These are phyloP conservation scores for Chytriomyces sp. DNA, from an alignment of 192 early-diverging fungal genomes.

Conservation along the genomic window DNA sequence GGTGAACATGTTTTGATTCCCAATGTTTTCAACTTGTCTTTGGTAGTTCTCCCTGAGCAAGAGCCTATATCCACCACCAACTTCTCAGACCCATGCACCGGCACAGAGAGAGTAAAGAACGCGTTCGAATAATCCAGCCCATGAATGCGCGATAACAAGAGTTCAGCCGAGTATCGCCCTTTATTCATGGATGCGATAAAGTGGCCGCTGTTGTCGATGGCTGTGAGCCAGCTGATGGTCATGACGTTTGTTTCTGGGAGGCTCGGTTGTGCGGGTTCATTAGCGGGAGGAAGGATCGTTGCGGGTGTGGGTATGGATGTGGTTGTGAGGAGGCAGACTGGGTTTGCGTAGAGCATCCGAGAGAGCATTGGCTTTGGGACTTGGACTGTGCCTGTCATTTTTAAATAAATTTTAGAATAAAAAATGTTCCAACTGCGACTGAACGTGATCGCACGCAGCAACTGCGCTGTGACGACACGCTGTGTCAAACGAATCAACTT, in stretches of 20 bases:
- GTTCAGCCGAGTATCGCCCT: slow-evolving; percentile 30
- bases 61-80: slow-evolving; percentile 37
- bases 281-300: too few species aligned
- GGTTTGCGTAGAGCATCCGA: slow-evolving; percentile 48
- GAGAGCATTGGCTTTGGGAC: slow-evolving; percentile 45
- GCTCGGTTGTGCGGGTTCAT: too few species aligned
- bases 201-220: slow-evolving; percentile 48
- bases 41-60: slow-evolving; percentile 39
- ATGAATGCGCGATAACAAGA: slow-evolving; percentile 10
- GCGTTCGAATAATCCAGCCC: not conserved
- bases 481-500: too few species aligned
- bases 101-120: slow-evolving; percentile 39
- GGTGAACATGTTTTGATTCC: slow-evolving; percentile 32
- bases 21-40: slow-evolving; percentile 27
- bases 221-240: slow-evolving; percentile 52
- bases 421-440: too few species aligned
- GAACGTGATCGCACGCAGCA: too few species aligned
- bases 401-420: too few species aligned
- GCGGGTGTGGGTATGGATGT: not conserved
- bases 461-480: too few species aligned
- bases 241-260: slow-evolving; percentile 41
- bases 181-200: slow-evolving; percentile 49
- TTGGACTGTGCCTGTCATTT: not conserved
- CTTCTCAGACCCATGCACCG: slow-evolving; percentile 30
- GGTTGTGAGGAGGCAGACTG: slow-evolving; percentile 47